A percentile compares a stretch with the other conserved stretches of the same genome.
Evolutionary conservation across 148 eudicot species (phyloP).

Genomic region (Amaranthus cruentus): DNA sequence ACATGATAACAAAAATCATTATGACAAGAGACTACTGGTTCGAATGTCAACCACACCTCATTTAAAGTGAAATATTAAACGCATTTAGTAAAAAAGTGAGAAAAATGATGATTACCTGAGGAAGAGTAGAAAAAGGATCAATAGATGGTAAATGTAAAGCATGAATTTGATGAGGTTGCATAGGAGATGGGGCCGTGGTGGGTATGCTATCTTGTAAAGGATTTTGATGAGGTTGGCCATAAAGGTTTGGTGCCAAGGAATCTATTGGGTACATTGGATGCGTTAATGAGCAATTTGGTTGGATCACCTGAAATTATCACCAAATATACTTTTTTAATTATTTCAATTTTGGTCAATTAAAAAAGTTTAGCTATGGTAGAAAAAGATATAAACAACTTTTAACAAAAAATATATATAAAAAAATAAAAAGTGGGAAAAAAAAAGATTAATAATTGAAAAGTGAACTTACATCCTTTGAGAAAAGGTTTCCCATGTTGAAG

Average conservation of each 20-base stretch:
- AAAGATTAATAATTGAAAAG: not conserved
- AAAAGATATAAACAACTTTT: slow-evolving; percentile 1
- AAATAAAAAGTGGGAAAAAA: not conserved
- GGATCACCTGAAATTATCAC: slow-evolving; percentile 38
- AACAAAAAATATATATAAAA: not conserved
- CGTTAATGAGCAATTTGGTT: slow-evolving; percentile 37
- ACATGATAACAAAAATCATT: too few species aligned
- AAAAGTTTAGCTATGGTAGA: not conserved
- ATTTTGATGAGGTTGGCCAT: slow-evolving; percentile 45
- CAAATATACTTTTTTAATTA: not conserved
- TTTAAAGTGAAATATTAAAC: not conserved
- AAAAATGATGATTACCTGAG: slow-evolving; percentile 43
- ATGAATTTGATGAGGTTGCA: slow-evolving; percentile 39
- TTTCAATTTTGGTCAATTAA: not conserved
- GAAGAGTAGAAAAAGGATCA: slow-evolving; percentile 40
- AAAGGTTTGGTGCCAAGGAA: slow-evolving; percentile 42
- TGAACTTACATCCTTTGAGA: slow-evolving; percentile 58
- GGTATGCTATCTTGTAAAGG: slow-evolving; percentile 24
- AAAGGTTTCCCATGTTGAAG: slow-evolving; percentile 36
- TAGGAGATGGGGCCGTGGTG: slow-evolving; percentile 21
- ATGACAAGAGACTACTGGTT: too few species aligned
- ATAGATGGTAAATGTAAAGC: slow-evolving; percentile 44
- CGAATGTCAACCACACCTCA: too few species aligned
- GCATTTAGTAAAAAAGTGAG: not conserved
- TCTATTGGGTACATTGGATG: slow-evolving; percentile 50